phyloP scores from a whole-genome alignment of 306 rosid genomes.

The Alnus glutinosa region DNA sequence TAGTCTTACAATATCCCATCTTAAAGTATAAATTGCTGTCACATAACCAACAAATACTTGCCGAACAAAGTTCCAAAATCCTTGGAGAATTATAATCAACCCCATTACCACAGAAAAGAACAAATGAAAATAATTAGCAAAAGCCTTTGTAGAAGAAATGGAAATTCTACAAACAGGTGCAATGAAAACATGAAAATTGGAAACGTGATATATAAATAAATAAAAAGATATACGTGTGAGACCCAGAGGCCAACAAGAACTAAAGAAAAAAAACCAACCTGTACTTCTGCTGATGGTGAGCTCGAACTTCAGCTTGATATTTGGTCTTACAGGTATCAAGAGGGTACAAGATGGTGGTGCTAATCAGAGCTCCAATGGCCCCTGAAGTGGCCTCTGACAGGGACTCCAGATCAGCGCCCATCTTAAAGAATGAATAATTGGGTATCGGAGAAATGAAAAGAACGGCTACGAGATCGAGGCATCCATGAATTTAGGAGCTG shows the following conservation, averaged over 20 bases:
- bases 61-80: not conserved
- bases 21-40: not conserved
- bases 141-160: not conserved
- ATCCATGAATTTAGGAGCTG: slow-evolving; percentile 24
- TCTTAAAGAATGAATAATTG: slow-evolving; percentile 31
- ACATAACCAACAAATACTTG: not conserved
- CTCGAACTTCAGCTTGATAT: slow-evolving; percentile 92
- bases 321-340: slow-evolving; percentile 97
- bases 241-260: slow-evolving; percentile 3
- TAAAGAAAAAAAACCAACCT: slow-evolving; percentile 41
- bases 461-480: slow-evolving; percentile 9
- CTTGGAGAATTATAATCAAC: not conserved
- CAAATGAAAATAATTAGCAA: not conserved
- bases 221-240: not conserved
- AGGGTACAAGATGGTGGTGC: slow-evolving; percentile 87
- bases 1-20: not conserved
- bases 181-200: not conserved
- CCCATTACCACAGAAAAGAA: not conserved
- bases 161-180: not conserved
- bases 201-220: not conserved
- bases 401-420: slow-evolving; percentile 80
- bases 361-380: slow-evolving; percentile 88
- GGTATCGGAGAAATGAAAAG: slow-evolving; percentile 27
- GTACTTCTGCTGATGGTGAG: slow-evolving; percentile 69
- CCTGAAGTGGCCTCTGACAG: slow-evolving; percentile 93